Evolutionary conservation across 2,329 filamentous ascomycete genomes (phyloP).

Genomic region (Acrocalymma vagum): DNA sequence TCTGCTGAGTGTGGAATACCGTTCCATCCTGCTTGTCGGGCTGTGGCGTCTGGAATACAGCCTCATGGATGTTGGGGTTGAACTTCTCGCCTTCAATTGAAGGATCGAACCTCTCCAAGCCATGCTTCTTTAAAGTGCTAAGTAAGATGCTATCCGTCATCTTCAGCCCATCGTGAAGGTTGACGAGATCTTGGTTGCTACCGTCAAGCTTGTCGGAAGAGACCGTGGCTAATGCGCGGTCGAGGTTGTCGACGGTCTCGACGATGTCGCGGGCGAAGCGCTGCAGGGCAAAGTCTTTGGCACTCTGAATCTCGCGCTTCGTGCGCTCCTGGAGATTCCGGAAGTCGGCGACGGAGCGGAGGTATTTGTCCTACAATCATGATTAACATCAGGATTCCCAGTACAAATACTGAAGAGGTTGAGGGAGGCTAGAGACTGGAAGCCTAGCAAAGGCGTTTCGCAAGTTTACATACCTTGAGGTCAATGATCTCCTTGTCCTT

Average conservation of each 20-base stretch:
- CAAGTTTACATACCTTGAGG: conserved; percentile 77
- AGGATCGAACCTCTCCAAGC: conserved; percentile 88
- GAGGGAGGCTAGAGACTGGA: neutral
- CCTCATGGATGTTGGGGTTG: conserved; percentile 96
- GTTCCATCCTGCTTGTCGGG: conserved; percentile 88
- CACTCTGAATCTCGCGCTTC: conserved; percentile 84
- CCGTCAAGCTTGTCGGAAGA: conserved; percentile 74
- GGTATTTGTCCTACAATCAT: conserved; percentile 80
- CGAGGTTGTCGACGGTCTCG: conserved; percentile 95
- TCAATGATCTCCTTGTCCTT: conserved; percentile 79
- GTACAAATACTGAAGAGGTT: neutral
- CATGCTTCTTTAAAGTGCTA: conserved; percentile 90
- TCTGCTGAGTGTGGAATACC: conserved; percentile 92
- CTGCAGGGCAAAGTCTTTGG: conserved; percentile 93
- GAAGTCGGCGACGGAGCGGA: conserved; percentile 95
- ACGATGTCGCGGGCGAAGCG: conserved; percentile 93
- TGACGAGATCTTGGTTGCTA: conserved; percentile 76
- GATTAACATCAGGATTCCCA: neutral
- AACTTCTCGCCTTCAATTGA: conserved; percentile 78
- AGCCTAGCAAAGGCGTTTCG: conserved; percentile 2
- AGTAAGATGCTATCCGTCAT: conserved; percentile 95
- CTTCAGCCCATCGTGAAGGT: conserved; percentile 87
- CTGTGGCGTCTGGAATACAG: conserved; percentile 91
- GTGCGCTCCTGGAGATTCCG: conserved; percentile 97
- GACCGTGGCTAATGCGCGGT: conserved; percentile 86